These are phyloP conservation scores for Cardamine resedifolia DNA, from an alignment of 345 rosid genomes.

Conservation along the genomic window DNA sequence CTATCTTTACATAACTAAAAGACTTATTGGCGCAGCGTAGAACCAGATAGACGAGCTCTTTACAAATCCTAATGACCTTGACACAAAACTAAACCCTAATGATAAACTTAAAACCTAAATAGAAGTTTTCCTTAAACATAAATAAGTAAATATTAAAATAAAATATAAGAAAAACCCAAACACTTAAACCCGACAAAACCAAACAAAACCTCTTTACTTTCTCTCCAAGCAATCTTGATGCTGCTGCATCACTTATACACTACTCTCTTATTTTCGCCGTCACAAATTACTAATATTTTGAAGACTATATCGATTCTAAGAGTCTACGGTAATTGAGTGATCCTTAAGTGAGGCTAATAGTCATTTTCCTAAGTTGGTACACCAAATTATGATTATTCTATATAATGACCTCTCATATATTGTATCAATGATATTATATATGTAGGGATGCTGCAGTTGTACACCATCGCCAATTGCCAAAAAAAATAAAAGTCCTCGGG, in stretches of 20 bases:
- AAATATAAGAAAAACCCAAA: too few relatives aligned
- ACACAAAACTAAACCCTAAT: too few relatives aligned
- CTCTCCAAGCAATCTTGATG: too few relatives aligned
- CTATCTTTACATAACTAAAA: background rate
- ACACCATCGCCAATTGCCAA: background rate
- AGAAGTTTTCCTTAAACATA: too few relatives aligned
- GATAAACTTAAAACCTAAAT: too few relatives aligned
- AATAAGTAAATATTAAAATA: too few relatives aligned
- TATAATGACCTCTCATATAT: background rate
- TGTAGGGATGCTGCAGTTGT: background rate
- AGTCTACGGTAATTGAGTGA: background rate
- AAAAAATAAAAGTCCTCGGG: background rate
- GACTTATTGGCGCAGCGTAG: too few relatives aligned
- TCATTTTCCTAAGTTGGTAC: constrained; percentile 14
- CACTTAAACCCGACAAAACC: too few relatives aligned
- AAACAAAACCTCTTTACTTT: too few relatives aligned
- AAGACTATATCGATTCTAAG: background rate
- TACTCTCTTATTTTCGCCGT: background rate
- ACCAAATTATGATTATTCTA: constrained; percentile 5
- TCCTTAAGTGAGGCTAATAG: background rate
- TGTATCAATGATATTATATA: background rate
- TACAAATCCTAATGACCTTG: too few relatives aligned
- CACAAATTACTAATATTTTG: background rate
- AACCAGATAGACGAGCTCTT: too few relatives aligned
- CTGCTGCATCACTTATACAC: too few relatives aligned